phyloP scores from a whole-genome alignment of 2,329 filamentous ascomycete species.

The Torrubiella hemipterigena region DNA sequence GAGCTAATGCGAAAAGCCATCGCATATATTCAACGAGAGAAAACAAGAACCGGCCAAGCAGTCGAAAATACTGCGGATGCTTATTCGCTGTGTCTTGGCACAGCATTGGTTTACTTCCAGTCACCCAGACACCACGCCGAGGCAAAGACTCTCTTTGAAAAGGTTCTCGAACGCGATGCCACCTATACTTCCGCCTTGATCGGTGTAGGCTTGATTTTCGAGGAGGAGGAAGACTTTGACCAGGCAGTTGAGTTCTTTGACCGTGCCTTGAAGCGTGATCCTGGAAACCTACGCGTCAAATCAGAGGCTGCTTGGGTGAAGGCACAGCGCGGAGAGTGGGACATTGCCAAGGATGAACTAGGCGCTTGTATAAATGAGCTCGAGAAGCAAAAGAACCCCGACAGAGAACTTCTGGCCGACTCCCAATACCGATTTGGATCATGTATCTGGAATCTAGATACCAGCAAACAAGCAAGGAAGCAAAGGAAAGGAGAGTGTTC shows the following conservation, averaged over 20 bases:
- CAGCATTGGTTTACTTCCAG: slow-evolving; percentile 82
- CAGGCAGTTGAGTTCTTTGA: slow-evolving; percentile 72
- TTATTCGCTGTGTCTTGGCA: slow-evolving; percentile 66
- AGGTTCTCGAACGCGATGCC: slow-evolving; percentile 63
- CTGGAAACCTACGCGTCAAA: slow-evolving; percentile 63
- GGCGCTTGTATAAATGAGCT: slow-evolving; percentile 57
- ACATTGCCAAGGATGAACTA: slow-evolving; percentile 55
- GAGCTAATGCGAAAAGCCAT: slow-evolving; percentile 69
- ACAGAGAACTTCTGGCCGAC: slow-evolving; percentile 66
- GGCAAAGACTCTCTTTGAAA: slow-evolving; percentile 75
- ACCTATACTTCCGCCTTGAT: slow-evolving; percentile 73
- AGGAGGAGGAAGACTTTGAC: slow-evolving; percentile 82
- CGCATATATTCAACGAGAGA: slow-evolving; percentile 45
- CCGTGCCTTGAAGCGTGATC: slow-evolving; percentile 62
- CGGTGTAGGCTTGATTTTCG: slow-evolving; percentile 80
- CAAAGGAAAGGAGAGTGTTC: slow-evolving; percentile 58
- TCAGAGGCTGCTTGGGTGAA: slow-evolving; percentile 90
- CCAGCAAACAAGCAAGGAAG: slow-evolving; percentile 62
- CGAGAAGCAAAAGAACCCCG: slow-evolving; percentile 39
- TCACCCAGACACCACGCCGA: slow-evolving; percentile 82
- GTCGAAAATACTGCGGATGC: slow-evolving; percentile 63
- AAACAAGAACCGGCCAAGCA: slow-evolving; percentile 52
- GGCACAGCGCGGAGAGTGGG: slow-evolving; percentile 67
- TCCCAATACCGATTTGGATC: slow-evolving; percentile 78
- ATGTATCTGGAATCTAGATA: slow-evolving; percentile 76